A percentile compares a stretch with the other conserved stretches of the same genome.
Conservation (phyloP, 352 stramenopile species). For the Saprolegnia diclina region DNA sequence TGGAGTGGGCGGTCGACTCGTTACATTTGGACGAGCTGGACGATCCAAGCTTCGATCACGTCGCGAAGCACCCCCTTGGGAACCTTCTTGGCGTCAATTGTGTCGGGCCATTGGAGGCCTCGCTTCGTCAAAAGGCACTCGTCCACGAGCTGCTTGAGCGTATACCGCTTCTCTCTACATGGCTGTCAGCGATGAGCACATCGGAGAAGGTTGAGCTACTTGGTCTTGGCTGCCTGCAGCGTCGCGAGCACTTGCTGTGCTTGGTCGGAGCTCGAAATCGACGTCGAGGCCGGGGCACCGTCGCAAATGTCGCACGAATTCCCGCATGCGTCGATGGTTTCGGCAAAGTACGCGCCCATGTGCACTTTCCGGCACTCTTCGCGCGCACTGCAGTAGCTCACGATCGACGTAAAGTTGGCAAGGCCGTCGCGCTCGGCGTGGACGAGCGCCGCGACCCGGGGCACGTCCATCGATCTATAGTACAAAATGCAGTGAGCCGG, state of each 20-base stretch:
- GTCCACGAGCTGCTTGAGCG: slow-evolving; percentile 65
- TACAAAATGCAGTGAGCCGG: slow-evolving; percentile 82
- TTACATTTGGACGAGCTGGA: slow-evolving; percentile 12
- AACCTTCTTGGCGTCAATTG: slow-evolving; percentile 41
- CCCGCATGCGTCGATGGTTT: not conserved
- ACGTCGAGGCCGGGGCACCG: slow-evolving; percentile 35
- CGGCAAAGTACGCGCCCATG: slow-evolving; percentile 33
- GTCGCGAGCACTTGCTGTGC: slow-evolving; percentile 45
- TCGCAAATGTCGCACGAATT: slow-evolving; percentile 12
- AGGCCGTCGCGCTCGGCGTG: slow-evolving; percentile 74
- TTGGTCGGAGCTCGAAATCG: slow-evolving; percentile 45
- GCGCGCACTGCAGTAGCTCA: slow-evolving; percentile 70
- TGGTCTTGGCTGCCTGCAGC: slow-evolving; percentile 39
- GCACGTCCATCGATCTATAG: slow-evolving; percentile 74
- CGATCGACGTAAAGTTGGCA: slow-evolving; percentile 77
- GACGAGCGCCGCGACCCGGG: slow-evolving; percentile 76
- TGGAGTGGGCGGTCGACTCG: not conserved
- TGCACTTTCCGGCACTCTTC: slow-evolving; percentile 58
- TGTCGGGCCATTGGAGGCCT: slow-evolving; percentile 34
- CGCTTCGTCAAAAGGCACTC: slow-evolving; percentile 51
- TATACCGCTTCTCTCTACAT: slow-evolving; percentile 50
- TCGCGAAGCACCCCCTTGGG: slow-evolving; percentile 43
- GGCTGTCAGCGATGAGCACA: not conserved
- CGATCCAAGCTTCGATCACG: slow-evolving; percentile 44
- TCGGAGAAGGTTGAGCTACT: slow-evolving; percentile 30